These are phyloP conservation scores for Cystobasidiaceae sp. DNA, from an alignment of 1,284 basidiomycete species.

Conservation along the genomic window DNA sequence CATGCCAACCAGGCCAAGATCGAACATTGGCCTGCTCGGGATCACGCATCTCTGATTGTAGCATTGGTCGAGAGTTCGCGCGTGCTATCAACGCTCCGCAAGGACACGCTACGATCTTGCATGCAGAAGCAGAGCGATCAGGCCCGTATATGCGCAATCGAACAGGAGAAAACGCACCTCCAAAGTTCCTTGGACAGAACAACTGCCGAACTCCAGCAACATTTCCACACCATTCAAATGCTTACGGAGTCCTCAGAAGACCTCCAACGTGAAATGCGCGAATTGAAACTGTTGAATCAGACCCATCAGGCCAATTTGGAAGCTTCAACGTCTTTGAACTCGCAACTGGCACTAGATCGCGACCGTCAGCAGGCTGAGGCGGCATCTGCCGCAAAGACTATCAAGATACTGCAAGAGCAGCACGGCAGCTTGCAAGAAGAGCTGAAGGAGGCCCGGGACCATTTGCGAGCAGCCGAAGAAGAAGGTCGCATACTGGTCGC, in stretches of 20 bases:
- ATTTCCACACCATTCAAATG: not conserved
- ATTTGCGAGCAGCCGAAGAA: constrained; percentile 10
- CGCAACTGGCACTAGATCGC: not conserved
- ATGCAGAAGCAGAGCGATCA: too few relatives aligned
- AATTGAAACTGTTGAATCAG: not conserved
- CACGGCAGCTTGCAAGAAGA: not conserved
- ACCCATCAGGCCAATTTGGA: not conserved
- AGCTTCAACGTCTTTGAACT: not conserved
- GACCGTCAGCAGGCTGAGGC: too few relatives aligned
- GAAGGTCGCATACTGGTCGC: constrained; percentile 24
- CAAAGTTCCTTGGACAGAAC: too few relatives aligned
- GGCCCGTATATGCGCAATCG: too few relatives aligned
- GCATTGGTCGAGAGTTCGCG: too few relatives aligned
- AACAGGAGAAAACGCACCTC: too few relatives aligned
- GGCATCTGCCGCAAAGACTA: not conserved
- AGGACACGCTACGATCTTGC: too few relatives aligned
- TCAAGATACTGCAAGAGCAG: not conserved
- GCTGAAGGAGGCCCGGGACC: not conserved
- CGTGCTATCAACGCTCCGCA: too few relatives aligned
- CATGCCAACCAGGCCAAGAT: too few relatives aligned
- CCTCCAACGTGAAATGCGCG: not conserved
- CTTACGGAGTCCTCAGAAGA: not conserved
- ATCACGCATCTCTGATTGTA: too few relatives aligned
- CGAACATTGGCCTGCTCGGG: too few relatives aligned
- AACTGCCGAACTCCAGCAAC: not conserved